Percentiles rank a stretch among this genome's conserved stretches.
Evolutionary conservation across 768 basidiomycete species (phyloP).

Genomic region (Mycena galericulata): DNA sequence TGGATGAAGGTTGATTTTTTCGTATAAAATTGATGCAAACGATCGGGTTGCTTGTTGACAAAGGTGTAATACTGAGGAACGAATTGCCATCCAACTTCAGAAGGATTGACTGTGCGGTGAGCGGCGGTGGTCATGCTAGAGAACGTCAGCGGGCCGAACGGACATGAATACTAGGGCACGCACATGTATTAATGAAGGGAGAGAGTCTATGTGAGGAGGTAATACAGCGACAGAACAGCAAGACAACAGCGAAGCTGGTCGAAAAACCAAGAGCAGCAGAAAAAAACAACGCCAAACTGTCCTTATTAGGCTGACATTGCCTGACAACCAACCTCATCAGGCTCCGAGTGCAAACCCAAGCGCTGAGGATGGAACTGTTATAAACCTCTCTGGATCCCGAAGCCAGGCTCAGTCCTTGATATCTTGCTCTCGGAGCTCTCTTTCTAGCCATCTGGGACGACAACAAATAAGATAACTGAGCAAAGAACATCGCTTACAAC

Average conservation of each 20-base stretch:
- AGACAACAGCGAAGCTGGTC: not conserved
- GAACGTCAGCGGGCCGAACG: not conserved
- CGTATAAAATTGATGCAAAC: conserved; percentile 99
- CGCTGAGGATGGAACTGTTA: not conserved
- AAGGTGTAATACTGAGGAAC: conserved; percentile 99
- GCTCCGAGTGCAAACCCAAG: not conserved
- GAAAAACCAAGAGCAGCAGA: conserved; percentile 6
- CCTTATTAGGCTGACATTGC: not conserved
- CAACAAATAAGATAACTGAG: no score
- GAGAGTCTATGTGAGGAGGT: conserved; percentile 31
- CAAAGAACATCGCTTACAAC: no score
- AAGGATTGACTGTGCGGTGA: conserved; percentile 82
- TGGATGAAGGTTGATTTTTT: conserved; percentile 98
- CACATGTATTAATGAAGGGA: conserved; percentile 25
- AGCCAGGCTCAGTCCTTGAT: no score
- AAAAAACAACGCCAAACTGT: conserved; percentile 16
- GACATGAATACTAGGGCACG: not conserved
- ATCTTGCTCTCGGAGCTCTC: no score
- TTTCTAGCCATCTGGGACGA: no score
- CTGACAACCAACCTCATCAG: not conserved
- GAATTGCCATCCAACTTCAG: conserved; percentile 99
- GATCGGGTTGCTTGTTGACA: conserved; percentile 97
- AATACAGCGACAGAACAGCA: conserved; percentile 26
- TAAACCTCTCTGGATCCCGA: no score
- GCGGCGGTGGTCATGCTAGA: conserved; percentile 52